phyloP scores from a whole-genome alignment of 331 rosid genomes.

The Quercus tomentella region DNA sequence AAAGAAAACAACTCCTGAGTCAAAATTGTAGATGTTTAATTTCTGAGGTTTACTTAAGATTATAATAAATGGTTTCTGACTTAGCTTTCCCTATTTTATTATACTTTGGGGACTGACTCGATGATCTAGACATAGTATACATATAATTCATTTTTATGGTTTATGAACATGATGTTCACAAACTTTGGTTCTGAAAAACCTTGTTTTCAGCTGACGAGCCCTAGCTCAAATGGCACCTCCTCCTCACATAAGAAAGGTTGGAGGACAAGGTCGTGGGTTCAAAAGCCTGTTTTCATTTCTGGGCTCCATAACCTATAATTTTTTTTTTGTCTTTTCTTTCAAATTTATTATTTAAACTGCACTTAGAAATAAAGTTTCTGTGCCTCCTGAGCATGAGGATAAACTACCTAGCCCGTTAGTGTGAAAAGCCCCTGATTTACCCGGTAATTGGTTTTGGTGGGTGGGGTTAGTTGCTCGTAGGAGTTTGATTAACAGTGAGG shows the following conservation, averaged over 20 bases:
- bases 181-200: background rate
- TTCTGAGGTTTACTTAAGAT: background rate
- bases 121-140: background rate
- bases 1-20: background rate
- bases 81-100: background rate
- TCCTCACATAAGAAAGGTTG: too few relatives aligned
- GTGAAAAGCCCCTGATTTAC: too few relatives aligned
- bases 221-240: too few relatives aligned
- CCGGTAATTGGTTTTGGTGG: too few relatives aligned
- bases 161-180: background rate
- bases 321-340: background rate
- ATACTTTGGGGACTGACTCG: background rate
- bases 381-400: too few relatives aligned
- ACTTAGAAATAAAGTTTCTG: background rate
- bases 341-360: background rate
- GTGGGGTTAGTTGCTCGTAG: too few relatives aligned
- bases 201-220: too few relatives aligned
- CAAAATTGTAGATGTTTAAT: background rate
- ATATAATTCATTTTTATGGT: background rate
- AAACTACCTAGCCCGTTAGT: too few relatives aligned
- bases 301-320: background rate
- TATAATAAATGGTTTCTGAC: background rate
- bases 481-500: too few relatives aligned
- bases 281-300: background rate
- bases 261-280: too few relatives aligned